phyloP scores from a whole-genome alignment of 2,329 filamentous ascomycete species.

The Venturia oleaginea region DNA sequence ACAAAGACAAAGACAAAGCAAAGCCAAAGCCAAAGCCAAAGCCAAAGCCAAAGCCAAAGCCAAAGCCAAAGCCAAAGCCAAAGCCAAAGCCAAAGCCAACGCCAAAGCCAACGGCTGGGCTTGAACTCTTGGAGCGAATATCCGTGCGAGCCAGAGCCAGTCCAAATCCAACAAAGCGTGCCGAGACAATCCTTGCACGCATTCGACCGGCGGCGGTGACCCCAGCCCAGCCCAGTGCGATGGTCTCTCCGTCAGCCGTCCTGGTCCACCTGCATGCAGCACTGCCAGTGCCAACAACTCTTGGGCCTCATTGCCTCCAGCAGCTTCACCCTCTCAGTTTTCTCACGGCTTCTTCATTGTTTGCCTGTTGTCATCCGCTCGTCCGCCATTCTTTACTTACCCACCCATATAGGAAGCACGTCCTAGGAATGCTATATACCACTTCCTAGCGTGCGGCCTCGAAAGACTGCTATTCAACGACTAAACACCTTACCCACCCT shows the following conservation, averaged over 20 bases:
- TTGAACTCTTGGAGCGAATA: neutral
- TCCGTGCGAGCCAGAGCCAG: neutral
- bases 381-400: neutral
- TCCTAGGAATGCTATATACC: neutral
- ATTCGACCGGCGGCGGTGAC: neutral
- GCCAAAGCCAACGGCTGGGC: neutral
- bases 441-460: constrained; percentile 5
- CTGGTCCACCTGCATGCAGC: neutral
- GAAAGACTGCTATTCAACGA: neutral
- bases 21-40: too few species aligned
- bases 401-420: neutral
- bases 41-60: too few species aligned
- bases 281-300: neutral
- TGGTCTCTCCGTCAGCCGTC: neutral
- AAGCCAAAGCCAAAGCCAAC: too few species aligned
- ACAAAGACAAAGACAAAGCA: too few species aligned
- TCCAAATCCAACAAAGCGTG: constrained; percentile 5
- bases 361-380: neutral
- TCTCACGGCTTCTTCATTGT: constrained; percentile 6
- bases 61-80: too few species aligned
- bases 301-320: neutral
- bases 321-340: neutral
- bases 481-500: neutral
- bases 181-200: constrained; percentile 3
- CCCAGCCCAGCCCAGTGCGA: neutral